These are phyloP conservation scores for Lipomyces anomalus DNA, from an alignment of 805 yeast genomes.

Conservation along the genomic window DNA sequence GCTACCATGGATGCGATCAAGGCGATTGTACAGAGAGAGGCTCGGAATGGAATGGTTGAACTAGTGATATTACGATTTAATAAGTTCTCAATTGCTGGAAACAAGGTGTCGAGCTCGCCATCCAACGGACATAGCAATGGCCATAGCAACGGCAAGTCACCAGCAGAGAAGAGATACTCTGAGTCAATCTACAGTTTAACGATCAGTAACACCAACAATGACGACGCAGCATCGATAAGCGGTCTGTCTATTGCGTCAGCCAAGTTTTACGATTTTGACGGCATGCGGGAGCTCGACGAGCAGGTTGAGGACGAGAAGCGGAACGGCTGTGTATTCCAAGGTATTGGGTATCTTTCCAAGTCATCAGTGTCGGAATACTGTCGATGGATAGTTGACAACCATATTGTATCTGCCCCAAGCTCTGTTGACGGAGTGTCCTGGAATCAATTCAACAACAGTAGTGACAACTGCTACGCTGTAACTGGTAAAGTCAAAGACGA, in stretches of 20 bases:
- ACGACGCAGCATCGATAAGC: constrained; percentile 16
- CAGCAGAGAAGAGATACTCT: constrained; percentile 5
- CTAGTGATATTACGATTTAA: constrained; percentile 16
- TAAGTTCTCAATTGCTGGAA: constrained; percentile 16
- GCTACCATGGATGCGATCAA: constrained; percentile 14
- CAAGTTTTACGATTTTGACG: constrained; percentile 5
- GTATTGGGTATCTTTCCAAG: constrained; percentile 18
- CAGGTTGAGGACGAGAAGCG: constrained; percentile 15
- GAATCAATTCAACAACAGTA: constrained; percentile 12
- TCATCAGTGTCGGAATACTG: constrained; percentile 20
- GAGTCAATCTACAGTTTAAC: too few species aligned
- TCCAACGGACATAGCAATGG: neutral
- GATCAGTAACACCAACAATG: constrained; percentile 7
- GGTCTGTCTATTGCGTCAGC: constrained; percentile 10
- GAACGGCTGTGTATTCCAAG: constrained; percentile 22
- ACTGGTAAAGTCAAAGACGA: constrained; percentile 3
- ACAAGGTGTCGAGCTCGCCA: constrained; percentile 5
- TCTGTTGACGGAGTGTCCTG: constrained; percentile 18
- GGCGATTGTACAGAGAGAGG: constrained; percentile 21
- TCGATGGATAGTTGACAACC: constrained; percentile 22
- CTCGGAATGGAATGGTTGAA: constrained; percentile 20
- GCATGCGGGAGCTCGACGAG: constrained; percentile 7
- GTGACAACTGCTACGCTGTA: neutral
- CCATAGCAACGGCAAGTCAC: constrained; percentile 2
- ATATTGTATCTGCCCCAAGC: constrained; percentile 19